These are phyloP conservation scores for Nicotiana knightiana DNA, from an alignment of 257 asterid genomes.

Conservation along the genomic window DNA sequence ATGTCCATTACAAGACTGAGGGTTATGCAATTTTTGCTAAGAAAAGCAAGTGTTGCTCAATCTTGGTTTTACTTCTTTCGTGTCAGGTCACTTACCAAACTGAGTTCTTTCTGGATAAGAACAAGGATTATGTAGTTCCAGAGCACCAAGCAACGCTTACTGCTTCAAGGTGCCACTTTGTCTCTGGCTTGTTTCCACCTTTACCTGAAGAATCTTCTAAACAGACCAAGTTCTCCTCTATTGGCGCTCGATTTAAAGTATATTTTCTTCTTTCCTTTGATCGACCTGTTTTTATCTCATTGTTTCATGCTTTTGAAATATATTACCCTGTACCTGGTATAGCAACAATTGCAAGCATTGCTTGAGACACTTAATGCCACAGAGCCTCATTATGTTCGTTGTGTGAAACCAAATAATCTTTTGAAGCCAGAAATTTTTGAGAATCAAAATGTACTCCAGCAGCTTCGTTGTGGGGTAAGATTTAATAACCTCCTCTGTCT, in stretches of 20 bases:
- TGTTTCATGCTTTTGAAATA: constrained; percentile 4
- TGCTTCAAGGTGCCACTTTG: constrained; percentile 71
- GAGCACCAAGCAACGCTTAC: constrained; percentile 88
- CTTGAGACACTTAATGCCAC: constrained; percentile 81
- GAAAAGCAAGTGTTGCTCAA: constrained; percentile 9
- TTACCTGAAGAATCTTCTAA: constrained; percentile 79
- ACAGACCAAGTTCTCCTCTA: constrained; percentile 81
- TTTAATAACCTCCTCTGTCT: not conserved
- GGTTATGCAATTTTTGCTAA: not conserved
- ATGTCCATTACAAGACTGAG: not conserved
- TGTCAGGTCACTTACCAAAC: constrained; percentile 87
- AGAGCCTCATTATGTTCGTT: constrained; percentile 85
- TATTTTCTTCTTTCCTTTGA: constrained; percentile 10
- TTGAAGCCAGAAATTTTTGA: constrained; percentile 81
- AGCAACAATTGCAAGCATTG: constrained; percentile 89
- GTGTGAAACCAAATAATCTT: constrained; percentile 83
- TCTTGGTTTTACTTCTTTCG: constrained; percentile 21
- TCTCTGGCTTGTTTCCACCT: constrained; percentile 70
- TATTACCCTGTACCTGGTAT: constrained; percentile 23
- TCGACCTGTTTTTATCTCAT: not conserved
- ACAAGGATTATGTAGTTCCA: constrained; percentile 79
- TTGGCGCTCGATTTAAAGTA: constrained; percentile 88
- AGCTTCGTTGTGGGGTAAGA: constrained; percentile 93
- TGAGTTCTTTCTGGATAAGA: constrained; percentile 75
- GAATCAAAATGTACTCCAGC: constrained; percentile 72